Conservation (phyloP, 2,329 filamentous ascomycete species). For the Hirsutella rhossiliensis region DNA sequence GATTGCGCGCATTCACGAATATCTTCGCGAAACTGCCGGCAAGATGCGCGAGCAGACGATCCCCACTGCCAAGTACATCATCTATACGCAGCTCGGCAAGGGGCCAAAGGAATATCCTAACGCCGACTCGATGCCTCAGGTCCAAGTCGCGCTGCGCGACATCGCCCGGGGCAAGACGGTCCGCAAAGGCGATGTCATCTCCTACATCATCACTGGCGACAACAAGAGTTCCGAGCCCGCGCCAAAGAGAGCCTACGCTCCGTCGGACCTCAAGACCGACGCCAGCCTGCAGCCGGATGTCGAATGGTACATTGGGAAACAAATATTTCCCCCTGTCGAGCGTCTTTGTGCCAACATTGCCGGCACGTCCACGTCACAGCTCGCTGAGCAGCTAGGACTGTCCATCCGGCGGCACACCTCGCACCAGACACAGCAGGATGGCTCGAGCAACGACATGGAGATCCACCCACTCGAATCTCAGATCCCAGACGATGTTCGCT, state of each 20-base stretch:
- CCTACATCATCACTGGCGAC: conserved; percentile 83
- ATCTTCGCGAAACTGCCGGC: conserved; percentile 69
- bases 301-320: conserved; percentile 98
- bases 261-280: conserved; percentile 70
- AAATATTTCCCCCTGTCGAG: conserved; percentile 95
- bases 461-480: conserved; percentile 90
- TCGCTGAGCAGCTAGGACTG: conserved; percentile 88
- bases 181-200: conserved; percentile 90
- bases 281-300: conserved; percentile 72
- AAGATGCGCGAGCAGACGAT: conserved; percentile 77
- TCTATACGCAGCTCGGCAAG: conserved; percentile 96
- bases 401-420: conserved; percentile 74
- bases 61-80: conserved; percentile 81
- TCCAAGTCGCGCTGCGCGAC: conserved; percentile 86
- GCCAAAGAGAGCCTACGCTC: conserved; percentile 80
- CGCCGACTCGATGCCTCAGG: conserved; percentile 88
- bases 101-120: conserved; percentile 89
- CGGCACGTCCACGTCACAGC: conserved; percentile 78
- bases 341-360: conserved; percentile 92
- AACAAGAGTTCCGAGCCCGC: conserved; percentile 53
- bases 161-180: conserved; percentile 77
- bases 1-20: conserved; percentile 83
- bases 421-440: conserved; percentile 30
- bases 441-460: conserved; percentile 48
- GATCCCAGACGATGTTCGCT: conserved; percentile 82